Evolutionary conservation across 768 basidiomycete genomes (phyloP).

Genomic region (Coprinopsis cinerea): DNA sequence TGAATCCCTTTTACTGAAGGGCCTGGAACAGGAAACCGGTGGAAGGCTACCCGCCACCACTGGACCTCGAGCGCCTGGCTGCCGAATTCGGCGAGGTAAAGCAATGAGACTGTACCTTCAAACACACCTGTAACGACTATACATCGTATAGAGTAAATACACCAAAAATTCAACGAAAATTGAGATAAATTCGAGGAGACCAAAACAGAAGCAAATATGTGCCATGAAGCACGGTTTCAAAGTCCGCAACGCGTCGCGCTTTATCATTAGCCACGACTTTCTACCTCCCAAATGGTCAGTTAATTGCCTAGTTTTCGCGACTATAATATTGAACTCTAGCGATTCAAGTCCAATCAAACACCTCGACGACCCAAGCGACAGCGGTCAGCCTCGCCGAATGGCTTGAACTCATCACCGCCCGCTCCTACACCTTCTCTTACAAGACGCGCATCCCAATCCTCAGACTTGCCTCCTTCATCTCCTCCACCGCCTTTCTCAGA

Average conservation of each 20-base stretch:
- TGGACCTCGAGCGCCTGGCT: conserved; percentile 10
- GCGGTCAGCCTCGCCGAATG: conserved; percentile 45
- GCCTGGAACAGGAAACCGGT: conserved; percentile 43
- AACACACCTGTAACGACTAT: too few relatives aligned
- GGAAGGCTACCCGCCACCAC: conserved; percentile 40
- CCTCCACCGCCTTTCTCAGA: conserved; percentile 82
- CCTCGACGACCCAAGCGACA: conserved; percentile 59
- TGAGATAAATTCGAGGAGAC: too few relatives aligned
- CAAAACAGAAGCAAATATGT: conserved; percentile 13
- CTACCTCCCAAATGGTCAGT: conserved; percentile 32
- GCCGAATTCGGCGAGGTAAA: not conserved
- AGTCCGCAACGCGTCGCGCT: conserved; percentile 48
- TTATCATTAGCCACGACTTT: conserved; percentile 18
- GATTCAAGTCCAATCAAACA: conserved; percentile 30
- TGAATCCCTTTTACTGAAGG: not conserved
- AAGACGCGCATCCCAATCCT: conserved; percentile 60
- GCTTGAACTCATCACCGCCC: conserved; percentile 43
- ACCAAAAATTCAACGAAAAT: too few relatives aligned
- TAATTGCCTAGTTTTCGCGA: not conserved
- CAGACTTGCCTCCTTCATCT: conserved; percentile 74
- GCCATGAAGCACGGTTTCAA: conserved; percentile 31
- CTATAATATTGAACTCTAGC: too few relatives aligned
- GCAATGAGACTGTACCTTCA: too few relatives aligned
- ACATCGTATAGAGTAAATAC: too few relatives aligned
- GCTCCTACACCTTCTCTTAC: conserved; percentile 29